Evolutionary conservation across 257 asterid genomes (phyloP).

Genomic region (Petunia secreta): DNA sequence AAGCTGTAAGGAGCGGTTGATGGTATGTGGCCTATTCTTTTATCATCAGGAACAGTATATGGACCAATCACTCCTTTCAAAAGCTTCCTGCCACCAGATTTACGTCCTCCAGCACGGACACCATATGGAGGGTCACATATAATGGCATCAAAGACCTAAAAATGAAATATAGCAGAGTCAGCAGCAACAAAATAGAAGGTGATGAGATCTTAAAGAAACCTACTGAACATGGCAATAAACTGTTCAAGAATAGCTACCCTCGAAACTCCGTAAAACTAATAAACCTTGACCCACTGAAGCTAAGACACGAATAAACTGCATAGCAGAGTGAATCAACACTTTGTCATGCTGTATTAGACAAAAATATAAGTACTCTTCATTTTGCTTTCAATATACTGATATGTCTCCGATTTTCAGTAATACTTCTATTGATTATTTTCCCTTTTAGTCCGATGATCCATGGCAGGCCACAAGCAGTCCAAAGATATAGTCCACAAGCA

Average conservation of each 20-base stretch:
- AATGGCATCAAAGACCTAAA: conserved; percentile 87
- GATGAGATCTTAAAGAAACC: neutral
- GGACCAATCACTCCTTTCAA: conserved; percentile 83
- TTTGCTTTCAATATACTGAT: neutral
- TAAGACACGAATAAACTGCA: conserved; percentile 6
- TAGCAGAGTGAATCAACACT: neutral
- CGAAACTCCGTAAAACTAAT: neutral
- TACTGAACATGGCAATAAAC: neutral
- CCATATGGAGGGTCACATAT: conserved; percentile 99
- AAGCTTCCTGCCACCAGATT: conserved; percentile 99
- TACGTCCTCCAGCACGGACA: conserved; percentile 99
- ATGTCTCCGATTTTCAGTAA: neutral
- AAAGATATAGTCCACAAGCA: neutral
- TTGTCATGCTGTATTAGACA: neutral
- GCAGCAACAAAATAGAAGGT: neutral
- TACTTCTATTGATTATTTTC: neutral
- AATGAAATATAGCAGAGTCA: conserved; percentile 20
- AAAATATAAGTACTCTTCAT: no score
- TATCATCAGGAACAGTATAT: conserved; percentile 88
- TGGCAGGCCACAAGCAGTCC: neutral
- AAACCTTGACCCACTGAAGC: neutral
- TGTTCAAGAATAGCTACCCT: neutral
- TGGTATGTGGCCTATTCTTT: conserved; percentile 90
- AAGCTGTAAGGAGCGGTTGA: conserved; percentile 95
- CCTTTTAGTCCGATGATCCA: neutral